Conservation (phyloP, 768 basidiomycete species). For the Tylopilus plumbeoviolaceoides region DNA sequence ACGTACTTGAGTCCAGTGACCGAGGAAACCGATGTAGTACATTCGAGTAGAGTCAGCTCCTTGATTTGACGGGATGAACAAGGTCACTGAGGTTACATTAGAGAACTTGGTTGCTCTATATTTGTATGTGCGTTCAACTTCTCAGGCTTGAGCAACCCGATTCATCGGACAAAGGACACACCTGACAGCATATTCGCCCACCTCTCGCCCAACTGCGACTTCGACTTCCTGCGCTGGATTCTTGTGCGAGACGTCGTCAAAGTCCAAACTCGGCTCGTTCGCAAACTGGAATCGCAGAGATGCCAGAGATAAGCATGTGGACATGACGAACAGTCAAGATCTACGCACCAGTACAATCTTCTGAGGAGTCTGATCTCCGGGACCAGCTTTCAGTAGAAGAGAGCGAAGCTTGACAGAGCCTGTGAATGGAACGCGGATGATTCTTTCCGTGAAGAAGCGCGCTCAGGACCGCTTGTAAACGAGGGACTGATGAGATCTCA, state of each 20-base stretch:
- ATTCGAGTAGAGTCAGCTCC: conserved; percentile 73
- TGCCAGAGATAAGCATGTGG: neutral
- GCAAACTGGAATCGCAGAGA: conserved; percentile 51
- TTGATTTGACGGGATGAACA: conserved; percentile 78
- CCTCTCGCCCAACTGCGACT: conserved; percentile 64
- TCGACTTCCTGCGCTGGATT: conserved; percentile 70
- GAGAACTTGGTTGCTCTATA: conserved; percentile 81
- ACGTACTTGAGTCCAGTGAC: conserved; percentile 73
- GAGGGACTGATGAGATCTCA: conserved; percentile 30
- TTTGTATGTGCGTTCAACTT: neutral
- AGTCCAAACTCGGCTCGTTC: conserved; percentile 78
- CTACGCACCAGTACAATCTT: conserved; percentile 64
- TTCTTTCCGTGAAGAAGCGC: conserved; percentile 40
- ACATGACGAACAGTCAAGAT: neutral
- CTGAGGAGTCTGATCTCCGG: conserved; percentile 69
- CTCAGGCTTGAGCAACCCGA: neutral
- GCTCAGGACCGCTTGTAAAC: conserved; percentile 2
- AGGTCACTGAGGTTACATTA: conserved; percentile 72
- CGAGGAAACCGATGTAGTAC: conserved; percentile 84
- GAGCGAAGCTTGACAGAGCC: conserved; percentile 81
- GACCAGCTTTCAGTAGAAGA: conserved; percentile 81
- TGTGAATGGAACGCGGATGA: conserved; percentile 83
- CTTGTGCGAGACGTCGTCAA: conserved; percentile 62
- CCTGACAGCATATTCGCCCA: conserved; percentile 87
- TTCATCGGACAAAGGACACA: conserved; percentile 29